phyloP scores from a whole-genome alignment of 306 rosid genomes.

The Boehmeria nivea region DNA sequence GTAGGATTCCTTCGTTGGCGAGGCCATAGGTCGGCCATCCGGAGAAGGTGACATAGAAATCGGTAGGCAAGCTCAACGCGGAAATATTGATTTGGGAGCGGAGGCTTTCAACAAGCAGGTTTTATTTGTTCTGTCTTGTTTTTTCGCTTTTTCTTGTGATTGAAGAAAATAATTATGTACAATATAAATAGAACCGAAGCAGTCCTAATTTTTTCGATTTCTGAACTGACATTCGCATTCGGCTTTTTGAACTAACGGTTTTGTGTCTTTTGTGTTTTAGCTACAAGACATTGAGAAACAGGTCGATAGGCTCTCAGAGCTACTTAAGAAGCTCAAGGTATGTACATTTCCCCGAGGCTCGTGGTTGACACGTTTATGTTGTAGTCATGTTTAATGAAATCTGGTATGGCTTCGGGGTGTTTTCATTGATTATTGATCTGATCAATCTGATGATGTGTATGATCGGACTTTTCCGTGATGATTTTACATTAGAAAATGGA shows the following conservation, averaged over 20 bases:
- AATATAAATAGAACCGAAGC: no score
- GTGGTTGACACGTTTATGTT: slow-evolving; percentile 4
- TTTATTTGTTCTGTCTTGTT: background rate
- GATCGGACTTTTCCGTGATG: no score
- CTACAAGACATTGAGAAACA: slow-evolving; percentile 67
- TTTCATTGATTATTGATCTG: no score
- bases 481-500: no score
- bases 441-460: no score
- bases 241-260: no score
- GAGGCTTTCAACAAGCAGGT: slow-evolving; percentile 86
- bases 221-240: no score
- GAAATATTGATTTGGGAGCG: slow-evolving; percentile 59
- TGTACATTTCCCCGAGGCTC: slow-evolving; percentile 5
- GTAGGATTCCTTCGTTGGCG: slow-evolving; percentile 74
- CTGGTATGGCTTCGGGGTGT: no score
- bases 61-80: slow-evolving; percentile 53
- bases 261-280: slow-evolving; percentile 32
- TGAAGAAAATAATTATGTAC: no score
- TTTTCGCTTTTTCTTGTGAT: no score
- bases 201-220: no score
- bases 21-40: slow-evolving; percentile 56
- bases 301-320: slow-evolving; percentile 54
- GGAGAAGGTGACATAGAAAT: slow-evolving; percentile 75
- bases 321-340: slow-evolving; percentile 81
- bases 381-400: no score